phyloP scores from a whole-genome alignment of 139 green algal genomes.

The Chlamydomonas incerta region DNA sequence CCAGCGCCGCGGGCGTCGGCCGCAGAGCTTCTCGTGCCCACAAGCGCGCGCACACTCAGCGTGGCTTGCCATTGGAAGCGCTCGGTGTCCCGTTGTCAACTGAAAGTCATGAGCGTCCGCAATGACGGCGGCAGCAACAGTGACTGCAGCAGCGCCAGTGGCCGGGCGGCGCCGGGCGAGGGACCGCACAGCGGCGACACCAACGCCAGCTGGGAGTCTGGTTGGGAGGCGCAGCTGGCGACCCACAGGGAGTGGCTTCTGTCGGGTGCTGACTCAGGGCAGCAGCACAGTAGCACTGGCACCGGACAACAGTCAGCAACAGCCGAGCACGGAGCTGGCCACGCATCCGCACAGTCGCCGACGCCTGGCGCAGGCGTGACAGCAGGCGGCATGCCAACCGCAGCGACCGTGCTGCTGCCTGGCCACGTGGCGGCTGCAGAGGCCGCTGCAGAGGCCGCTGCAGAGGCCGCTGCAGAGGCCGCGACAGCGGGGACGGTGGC shows the following conservation, averaged over 20 bases:
- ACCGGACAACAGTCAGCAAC: background rate
- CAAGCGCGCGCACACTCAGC: too few relatives aligned
- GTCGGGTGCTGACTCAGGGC: too few relatives aligned
- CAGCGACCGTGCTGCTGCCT: background rate
- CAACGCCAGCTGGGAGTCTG: background rate
- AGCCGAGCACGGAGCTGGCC: background rate
- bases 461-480: background rate
- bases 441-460: background rate
- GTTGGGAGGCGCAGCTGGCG: conserved; percentile 4
- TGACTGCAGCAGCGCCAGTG: background rate
- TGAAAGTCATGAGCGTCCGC: too few relatives aligned
- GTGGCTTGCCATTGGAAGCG: too few relatives aligned
- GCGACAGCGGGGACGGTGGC: background rate
- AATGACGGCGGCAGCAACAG: too few relatives aligned
- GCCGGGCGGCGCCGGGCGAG: background rate
- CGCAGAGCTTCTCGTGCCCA: too few relatives aligned
- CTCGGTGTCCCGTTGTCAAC: too few relatives aligned
- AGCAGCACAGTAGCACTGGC: too few relatives aligned
- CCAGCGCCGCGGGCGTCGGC: too few relatives aligned
- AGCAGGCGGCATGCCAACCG: background rate
- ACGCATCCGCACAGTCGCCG: background rate
- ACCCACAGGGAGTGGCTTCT: background rate
- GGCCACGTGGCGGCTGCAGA: conserved; percentile 1
- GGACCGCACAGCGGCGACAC: too few relatives aligned
- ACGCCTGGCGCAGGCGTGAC: background rate